A percentile compares a stretch with the other conserved stretches of the same genome.
Conservation (phyloP, 495 filamentous ascomycete species). For the Penicillium maclennaniae region DNA sequence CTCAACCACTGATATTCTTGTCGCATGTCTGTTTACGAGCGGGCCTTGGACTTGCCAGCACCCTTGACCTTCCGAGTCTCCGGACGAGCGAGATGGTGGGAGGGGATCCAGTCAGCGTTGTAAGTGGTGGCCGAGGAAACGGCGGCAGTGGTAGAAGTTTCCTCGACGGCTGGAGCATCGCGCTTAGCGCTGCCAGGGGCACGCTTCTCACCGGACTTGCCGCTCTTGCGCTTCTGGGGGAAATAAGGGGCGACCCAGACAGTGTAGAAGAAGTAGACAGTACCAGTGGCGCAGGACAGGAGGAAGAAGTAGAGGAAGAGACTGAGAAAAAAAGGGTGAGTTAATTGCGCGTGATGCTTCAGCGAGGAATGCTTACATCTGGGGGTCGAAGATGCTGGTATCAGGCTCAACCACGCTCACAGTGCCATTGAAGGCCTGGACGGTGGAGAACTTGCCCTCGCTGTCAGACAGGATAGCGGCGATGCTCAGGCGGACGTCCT, state of each 20-base stretch:
- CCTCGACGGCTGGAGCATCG: conserved; percentile 60
- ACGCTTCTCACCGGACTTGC: conserved; percentile 60
- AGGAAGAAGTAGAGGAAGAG: conserved; percentile 98
- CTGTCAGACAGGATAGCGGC: conserved; percentile 66
- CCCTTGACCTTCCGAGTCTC: conserved; percentile 76
- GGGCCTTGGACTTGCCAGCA: conserved; percentile 56
- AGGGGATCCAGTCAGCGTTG: conserved; percentile 96
- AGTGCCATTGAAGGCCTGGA: conserved; percentile 80
- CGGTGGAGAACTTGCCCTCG: conserved; percentile 64
- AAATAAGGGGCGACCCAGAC: conserved; percentile 97
- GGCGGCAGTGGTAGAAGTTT: conserved; percentile 61
- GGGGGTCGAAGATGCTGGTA: conserved; percentile 89
- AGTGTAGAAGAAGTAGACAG: conserved; percentile 93
- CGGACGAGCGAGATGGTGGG: conserved; percentile 83
- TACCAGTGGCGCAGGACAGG: conserved; percentile 66
- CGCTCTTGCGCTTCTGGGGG: conserved; percentile 76
- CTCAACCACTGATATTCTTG: conserved; percentile 1
- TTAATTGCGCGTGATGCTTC: conserved; percentile 3
- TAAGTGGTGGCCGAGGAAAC: conserved; percentile 71
- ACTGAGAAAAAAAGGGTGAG: conserved; percentile 45
- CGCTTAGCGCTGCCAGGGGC: conserved; percentile 60
- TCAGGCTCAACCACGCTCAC: conserved; percentile 90
- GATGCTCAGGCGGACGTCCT: conserved; percentile 77
- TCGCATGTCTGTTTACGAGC: conserved; percentile 25
- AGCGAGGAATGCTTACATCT: conserved; percentile 64